Conservation (phyloP, 371 early-diverging fungal genomes). For the Mucor circinelloides region DNA sequence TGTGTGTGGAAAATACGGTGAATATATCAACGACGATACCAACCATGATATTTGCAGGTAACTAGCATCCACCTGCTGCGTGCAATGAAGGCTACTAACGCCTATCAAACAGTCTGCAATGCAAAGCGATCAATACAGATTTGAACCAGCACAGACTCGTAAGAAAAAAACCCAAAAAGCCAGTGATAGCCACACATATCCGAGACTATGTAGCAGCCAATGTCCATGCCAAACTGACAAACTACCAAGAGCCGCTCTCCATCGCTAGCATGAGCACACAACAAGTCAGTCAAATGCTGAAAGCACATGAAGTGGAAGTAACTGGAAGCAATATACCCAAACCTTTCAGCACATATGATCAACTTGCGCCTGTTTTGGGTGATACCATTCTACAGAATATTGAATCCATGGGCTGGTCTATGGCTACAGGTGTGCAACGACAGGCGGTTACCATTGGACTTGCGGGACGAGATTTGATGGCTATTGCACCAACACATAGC, state of each 20-base stretch:
- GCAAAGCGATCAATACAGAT: constrained; percentile 45
- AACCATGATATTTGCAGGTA: constrained; percentile 58
- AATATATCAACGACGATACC: constrained; percentile 51
- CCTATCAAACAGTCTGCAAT: constrained; percentile 38
- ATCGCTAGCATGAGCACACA: constrained; percentile 30
- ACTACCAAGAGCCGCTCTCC: constrained; percentile 47
- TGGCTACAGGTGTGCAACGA: constrained; percentile 66
- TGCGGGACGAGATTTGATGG: constrained; percentile 69
- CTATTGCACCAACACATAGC: constrained; percentile 70
- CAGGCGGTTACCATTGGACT: constrained; percentile 69
- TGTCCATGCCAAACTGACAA: constrained; percentile 53
- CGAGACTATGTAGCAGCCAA: constrained; percentile 32
- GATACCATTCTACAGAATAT: constrained; percentile 43
- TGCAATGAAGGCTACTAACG: background rate
- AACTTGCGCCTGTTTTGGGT: constrained; percentile 43
- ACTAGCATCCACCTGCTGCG: background rate
- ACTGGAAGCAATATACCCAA: constrained; percentile 52
- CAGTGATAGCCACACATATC: constrained; percentile 4
- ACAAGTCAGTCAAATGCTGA: constrained; percentile 37
- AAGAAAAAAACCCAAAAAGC: background rate
- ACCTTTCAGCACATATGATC: constrained; percentile 54
- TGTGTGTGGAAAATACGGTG: constrained; percentile 59
- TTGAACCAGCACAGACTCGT: constrained; percentile 13
- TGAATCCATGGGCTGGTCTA: constrained; percentile 40
- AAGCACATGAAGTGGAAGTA: constrained; percentile 45